These are phyloP conservation scores for Hyaloperonospora arabidopsidis DNA, from an alignment of 352 stramenopile species.

Conservation along the genomic window DNA sequence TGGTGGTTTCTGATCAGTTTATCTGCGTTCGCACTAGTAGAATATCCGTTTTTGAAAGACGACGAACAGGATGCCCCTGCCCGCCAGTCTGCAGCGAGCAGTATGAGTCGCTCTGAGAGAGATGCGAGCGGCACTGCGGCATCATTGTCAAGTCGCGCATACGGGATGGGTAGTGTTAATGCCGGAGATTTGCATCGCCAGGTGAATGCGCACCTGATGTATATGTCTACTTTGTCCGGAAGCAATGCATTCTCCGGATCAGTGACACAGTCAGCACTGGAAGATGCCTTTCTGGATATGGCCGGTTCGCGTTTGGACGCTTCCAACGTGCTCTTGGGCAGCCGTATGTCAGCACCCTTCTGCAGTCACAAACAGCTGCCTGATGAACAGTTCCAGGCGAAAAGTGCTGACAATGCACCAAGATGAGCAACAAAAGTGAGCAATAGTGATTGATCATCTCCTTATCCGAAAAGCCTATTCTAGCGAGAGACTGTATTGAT, in stretches of 20 bases:
- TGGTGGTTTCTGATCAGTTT: conserved; percentile 1
- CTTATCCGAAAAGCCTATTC: no score
- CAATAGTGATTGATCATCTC: no score
- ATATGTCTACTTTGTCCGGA: conserved; percentile 46
- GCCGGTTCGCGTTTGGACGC: conserved; percentile 65
- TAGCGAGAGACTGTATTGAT: no score
- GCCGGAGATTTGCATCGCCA: conserved; percentile 33
- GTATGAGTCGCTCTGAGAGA: conserved; percentile 9
- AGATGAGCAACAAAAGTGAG: no score
- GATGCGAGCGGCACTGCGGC: conserved; percentile 10
- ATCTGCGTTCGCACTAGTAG: conserved; percentile 13
- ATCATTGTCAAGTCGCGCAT: conserved; percentile 25
- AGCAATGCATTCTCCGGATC: conserved; percentile 58
- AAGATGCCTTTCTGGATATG: conserved; percentile 83
- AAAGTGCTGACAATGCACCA: no score
- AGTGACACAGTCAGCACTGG: conserved; percentile 71
- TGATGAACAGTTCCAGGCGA: no score
- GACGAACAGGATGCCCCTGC: conserved; percentile 33
- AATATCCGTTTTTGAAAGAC: conserved; percentile 59
- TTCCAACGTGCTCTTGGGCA: conserved; percentile 63
- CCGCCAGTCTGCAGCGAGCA: conserved; percentile 24
- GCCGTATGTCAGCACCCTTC: conserved; percentile 28
- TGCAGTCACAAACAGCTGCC: no score
- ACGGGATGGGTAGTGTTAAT: conserved; percentile 17
- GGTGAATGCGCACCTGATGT: conserved; percentile 45